Base-by-base conservation (phyloP, 1,139 yeast genomes). In the Magnusiomyces clavatus region DNA sequence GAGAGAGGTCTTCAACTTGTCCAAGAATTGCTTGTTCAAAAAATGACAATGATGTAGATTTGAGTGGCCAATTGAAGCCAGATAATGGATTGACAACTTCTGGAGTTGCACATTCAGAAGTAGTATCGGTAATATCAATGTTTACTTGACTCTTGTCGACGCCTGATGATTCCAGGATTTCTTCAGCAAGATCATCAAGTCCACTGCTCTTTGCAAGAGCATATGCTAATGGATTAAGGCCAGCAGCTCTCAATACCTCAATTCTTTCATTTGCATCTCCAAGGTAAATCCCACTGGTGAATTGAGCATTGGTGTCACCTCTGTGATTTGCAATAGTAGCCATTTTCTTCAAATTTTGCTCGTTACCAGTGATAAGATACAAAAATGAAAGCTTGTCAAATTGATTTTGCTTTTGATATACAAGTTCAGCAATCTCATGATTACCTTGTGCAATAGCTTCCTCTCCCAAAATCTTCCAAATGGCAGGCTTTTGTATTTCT, bases 371-470 rank as follows among this genome's bases (percentile, higher is more conserved):
- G 57, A 81, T 75, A 60, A 90, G 75, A 65, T 94, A 94, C 56
- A 89, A 75, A 75, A 92, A 90, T 1, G 97, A 86, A 57, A 94
- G 77, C 70, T 87, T 87, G 65, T 90, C 97, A 60, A 92, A 86
- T 57, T 82, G 78, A 59, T 85, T 87, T 64, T 86, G 82, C 64
- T 87, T 88, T 71, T 94, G 98, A 63, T 86, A 87, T 50, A 85
- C 90, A 60, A 86, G 77, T 69, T 94, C 99, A 42, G 86, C 92
- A 57, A 88, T 76, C 52, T 83, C 83, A 58, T 85, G 77, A 66
- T 90, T 87, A 66, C 98, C 98, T 72, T 92, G 97, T 57, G 76
- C 74, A 57, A 90, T 73, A 3, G 98, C 97, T 65, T 89, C 97
- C 53, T 79, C 78, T 43, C 90, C 95, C 53, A 94, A 75, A 60